Evolutionary conservation across 306 rosid species (phyloP).

Genomic region (Cicer pinnatifidum): DNA sequence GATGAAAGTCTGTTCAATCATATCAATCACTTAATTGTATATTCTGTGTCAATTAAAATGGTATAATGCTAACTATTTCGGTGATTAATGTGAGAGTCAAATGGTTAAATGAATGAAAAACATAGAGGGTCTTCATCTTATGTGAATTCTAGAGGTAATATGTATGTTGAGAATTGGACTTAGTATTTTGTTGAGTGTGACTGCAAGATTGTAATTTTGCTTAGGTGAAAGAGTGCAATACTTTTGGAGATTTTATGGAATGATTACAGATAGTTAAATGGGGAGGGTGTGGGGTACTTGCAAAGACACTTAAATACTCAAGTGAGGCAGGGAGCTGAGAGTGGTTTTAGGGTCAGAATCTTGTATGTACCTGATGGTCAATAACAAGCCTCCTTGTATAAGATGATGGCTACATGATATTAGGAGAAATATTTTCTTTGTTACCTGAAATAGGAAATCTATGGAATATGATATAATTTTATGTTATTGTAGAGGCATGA

Average conservation of each 20-base stretch:
- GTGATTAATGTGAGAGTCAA: no score
- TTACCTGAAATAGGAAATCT: conserved; percentile 5
- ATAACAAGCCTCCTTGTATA: background rate
- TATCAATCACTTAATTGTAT: no score
- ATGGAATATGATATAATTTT: background rate
- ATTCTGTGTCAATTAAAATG: no score
- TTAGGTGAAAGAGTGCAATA: background rate
- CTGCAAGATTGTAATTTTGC: background rate
- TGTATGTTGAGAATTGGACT: background rate
- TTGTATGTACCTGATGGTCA: background rate
- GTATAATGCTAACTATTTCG: no score
- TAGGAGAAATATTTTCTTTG: background rate
- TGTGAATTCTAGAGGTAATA: background rate
- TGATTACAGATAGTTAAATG: background rate
- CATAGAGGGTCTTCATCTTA: background rate
- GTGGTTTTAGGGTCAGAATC: background rate
- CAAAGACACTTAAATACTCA: background rate
- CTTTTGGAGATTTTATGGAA: background rate
- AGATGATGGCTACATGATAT: background rate
- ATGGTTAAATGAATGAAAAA: no score
- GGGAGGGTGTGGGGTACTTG: background rate
- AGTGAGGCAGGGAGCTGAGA: background rate
- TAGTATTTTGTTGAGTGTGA: background rate
- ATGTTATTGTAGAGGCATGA: background rate
- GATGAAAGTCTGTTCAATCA: no score